Base-by-base conservation (phyloP, 495 filamentous ascomycete species). In the Cudoniella acicularis region DNA sequence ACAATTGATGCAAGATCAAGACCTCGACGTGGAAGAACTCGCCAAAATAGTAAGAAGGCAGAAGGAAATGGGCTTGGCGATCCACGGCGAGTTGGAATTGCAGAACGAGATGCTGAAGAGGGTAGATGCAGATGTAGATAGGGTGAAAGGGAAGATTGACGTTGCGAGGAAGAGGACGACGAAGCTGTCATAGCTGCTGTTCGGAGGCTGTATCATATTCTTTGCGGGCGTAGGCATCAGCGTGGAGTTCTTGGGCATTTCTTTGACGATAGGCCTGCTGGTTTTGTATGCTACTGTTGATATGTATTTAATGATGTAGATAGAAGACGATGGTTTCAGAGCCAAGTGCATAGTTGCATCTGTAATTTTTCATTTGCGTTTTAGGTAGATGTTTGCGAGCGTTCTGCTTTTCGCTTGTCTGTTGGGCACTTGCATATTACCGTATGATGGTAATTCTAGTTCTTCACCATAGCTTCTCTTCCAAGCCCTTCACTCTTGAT, bases 1-100 rank as follows among this genome's bases (percentile, higher is more conserved):
- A 59, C 84, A 93, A 70, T 82, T 87, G 69, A 95, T 98, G 84
- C 56, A 81, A 41, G 85, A 92, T 63, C 94, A 99, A 72, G 94
- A 99, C 64, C 69, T 84, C 69, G 85, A 87, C 61, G 85, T 98
- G 27, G 81, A 88, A 59, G 81, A 86, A 64, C 70, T 98, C 69
- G 79, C 82, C 25, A 87, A 84, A 73, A 86, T 91, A 62, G 87
- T 98, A 49, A 69, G 82, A 57, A 72, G 87, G 64, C 90, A 96
- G 79, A 87, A 81, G 73, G 90, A 96, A 77, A 84, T 98, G 75
- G 94, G 91, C 0, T 72, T 89, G 49, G 82, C 83, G 46, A 96
- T 98, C 60, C 82, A 92, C 65, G 83, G 89, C 59, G 95, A 98
- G 75, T 73, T 98, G 67, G 84, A 86, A 66, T 69, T 87, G 54